Base-by-base conservation (phyloP, 768 basidiomycete genomes). In the Lentinula edodes region DNA sequence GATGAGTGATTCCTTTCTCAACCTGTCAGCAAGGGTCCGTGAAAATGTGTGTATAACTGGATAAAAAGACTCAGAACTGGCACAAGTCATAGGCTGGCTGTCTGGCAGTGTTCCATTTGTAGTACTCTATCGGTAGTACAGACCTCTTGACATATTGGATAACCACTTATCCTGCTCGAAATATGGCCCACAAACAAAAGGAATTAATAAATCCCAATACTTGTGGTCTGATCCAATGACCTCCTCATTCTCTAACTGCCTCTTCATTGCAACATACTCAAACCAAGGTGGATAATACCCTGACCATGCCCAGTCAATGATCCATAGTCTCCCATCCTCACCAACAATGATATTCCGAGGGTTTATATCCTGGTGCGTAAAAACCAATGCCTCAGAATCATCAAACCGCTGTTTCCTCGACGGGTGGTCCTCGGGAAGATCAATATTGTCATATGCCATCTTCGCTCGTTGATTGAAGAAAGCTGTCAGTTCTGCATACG, bases 291-390 rank as follows among this genome's bases (percentile, higher is more conserved):
- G 68, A 58, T 66, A 68, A 56, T 57, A 66, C 20, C 67, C 68
- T n/a, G 67, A 58, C 62, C 60, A 63, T n/a, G 18, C 52, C 67
- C 67, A 68, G 46, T 71, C 68, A 10, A 68, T 34, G 13, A 71
- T 43, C 65, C 66, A 71, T 52, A 69, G 42, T 1, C 45, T 52
- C 34, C 67, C 66, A 50, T 68, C 65, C 9, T 65, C 62, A 7
- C 61, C 65, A 10, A 69, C 13, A 3, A 70, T 64, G 18, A 70
- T 65, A 42, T 68, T 67, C 9, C 60, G 62, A 9, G 60, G 61
- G 55, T 55, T 66, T 43, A 71, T 52, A 55, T 67, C 65, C 46
- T 66, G 64, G 52, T 70, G 64, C 2, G 64, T 67, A 38, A 70
- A 58, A 51, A 70, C 68, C 3, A 68, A 64, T 57, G 69, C 71